A percentile compares a stretch with the other conserved stretches of the same genome.
phyloP scores from a whole-genome alignment of 352 stramenopile genomes.

The Phytophthora tubulina region DNA sequence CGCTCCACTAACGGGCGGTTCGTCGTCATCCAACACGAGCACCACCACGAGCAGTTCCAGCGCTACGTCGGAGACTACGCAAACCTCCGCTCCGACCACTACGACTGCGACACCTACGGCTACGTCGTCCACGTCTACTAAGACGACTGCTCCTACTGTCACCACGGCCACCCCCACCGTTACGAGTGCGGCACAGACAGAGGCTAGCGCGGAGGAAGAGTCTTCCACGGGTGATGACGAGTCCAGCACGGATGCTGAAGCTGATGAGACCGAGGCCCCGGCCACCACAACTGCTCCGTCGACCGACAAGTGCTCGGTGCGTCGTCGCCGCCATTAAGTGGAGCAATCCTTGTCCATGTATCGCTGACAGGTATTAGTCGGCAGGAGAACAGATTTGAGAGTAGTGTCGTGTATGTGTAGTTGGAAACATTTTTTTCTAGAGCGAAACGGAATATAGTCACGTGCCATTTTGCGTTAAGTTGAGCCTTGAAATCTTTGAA shows the following conservation, averaged over 20 bases:
- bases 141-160: constrained; percentile 15
- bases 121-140: constrained; percentile 18
- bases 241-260: constrained; percentile 21
- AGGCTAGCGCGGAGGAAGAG: constrained; percentile 15
- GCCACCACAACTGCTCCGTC: constrained; percentile 17
- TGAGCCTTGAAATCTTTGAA: background rate
- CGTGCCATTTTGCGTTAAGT: constrained; percentile 29
- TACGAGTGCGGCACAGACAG: constrained; percentile 15
- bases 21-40: constrained; percentile 28
- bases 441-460: constrained; percentile 29
- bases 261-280: constrained; percentile 22
- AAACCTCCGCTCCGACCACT: background rate
- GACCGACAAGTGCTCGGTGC: constrained; percentile 44
- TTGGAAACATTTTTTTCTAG: constrained; percentile 24
- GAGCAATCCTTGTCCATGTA: constrained; percentile 13
- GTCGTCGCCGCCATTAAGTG: constrained; percentile 41
- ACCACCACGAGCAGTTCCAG: constrained; percentile 19
- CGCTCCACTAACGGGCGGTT: constrained; percentile 35
- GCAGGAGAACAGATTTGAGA: constrained; percentile 11
- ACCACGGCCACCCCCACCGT: constrained; percentile 21
- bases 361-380: constrained; percentile 15
- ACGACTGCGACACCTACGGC: constrained; percentile 17
- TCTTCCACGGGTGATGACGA: constrained; percentile 10
- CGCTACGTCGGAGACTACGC: constrained; percentile 2
- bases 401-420: constrained; percentile 34